Percentiles rank a stretch among this genome's conserved stretches.
These are phyloP conservation scores for Oemleria cerasiformis DNA, from an alignment of 306 rosid genomes.

Conservation along the genomic window DNA sequence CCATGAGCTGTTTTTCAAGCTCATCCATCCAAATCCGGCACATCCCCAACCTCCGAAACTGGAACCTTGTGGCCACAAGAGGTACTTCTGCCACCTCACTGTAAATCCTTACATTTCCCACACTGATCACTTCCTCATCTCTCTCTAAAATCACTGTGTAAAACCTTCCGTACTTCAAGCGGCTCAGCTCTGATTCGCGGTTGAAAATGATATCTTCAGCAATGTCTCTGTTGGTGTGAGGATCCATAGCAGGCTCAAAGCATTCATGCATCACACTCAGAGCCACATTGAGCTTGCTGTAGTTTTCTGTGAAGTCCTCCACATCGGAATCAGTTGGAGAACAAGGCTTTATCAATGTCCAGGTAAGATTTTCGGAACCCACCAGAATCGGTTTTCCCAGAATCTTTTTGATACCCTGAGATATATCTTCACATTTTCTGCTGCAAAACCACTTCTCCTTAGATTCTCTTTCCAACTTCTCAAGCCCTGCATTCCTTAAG, in stretches of 20 bases:
- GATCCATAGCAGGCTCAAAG: slow-evolving; percentile 43
- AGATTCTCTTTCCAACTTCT: neutral
- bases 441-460: slow-evolving; percentile 48
- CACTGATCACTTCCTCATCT: slow-evolving; percentile 33
- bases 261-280: slow-evolving; percentile 49
- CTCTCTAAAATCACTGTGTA: slow-evolving; percentile 53
- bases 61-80: slow-evolving; percentile 51
- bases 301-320: slow-evolving; percentile 14
- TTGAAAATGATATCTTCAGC: slow-evolving; percentile 42
- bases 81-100: slow-evolving; percentile 62
- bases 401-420: slow-evolving; percentile 30
- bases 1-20: slow-evolving; percentile 44
- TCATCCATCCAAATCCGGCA: slow-evolving; percentile 51
- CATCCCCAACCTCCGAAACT: slow-evolving; percentile 52
- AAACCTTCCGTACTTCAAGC: slow-evolving; percentile 50
- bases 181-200: slow-evolving; percentile 34
- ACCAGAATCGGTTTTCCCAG: slow-evolving; percentile 42
- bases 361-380: slow-evolving; percentile 37
- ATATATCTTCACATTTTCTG: slow-evolving; percentile 37
- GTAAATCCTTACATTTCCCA: slow-evolving; percentile 46
- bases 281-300: slow-evolving; percentile 41
- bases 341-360: slow-evolving; percentile 46
- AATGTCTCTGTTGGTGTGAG: slow-evolving; percentile 30
- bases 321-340: neutral
- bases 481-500: slow-evolving; percentile 5